Conservation (phyloP, 768 basidiomycete genomes). For the Zangia roseola region DNA sequence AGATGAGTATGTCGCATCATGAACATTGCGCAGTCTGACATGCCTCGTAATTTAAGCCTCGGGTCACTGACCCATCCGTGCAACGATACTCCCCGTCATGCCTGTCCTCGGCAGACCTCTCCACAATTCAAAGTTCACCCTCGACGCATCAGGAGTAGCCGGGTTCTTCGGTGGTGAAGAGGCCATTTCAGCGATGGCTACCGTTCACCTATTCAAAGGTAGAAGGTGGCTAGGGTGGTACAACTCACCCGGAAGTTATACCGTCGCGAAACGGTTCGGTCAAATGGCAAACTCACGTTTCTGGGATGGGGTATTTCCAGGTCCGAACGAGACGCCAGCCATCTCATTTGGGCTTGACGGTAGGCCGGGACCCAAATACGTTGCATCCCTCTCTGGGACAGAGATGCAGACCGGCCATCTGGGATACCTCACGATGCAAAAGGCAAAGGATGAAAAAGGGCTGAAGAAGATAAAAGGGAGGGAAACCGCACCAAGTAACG, state of each 20-base stretch:
- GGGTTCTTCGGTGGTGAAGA: slow-evolving; percentile 40
- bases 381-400: slow-evolving; percentile 28
- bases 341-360: slow-evolving; percentile 31
- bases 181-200: slow-evolving; percentile 37
- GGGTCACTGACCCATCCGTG: no score
- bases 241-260: slow-evolving; percentile 38
- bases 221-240: slow-evolving; percentile 38
- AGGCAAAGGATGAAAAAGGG: slow-evolving; percentile 2
- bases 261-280: slow-evolving; percentile 32
- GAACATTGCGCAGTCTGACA: no score
- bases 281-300: slow-evolving; percentile 26
- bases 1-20: no score
- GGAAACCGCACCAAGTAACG: slow-evolving; percentile 15
- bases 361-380: slow-evolving; percentile 25
- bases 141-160: slow-evolving; percentile 33
- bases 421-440: slow-evolving; percentile 26
- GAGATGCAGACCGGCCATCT: slow-evolving; percentile 30
- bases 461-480: slow-evolving; percentile 4
- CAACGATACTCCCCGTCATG: no score
- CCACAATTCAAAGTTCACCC: slow-evolving; percentile 6
- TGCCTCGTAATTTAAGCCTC: no score
- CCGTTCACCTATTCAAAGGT: slow-evolving; percentile 32
- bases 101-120: slow-evolving; percentile 18
- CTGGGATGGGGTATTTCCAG: slow-evolving; percentile 35
- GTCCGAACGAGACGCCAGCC: slow-evolving; percentile 26